Percentiles rank a stretch among this genome's conserved stretches.
Evolutionary conservation across 1,284 basidiomycete genomes (phyloP).

Genomic region (Melampsora americana): DNA sequence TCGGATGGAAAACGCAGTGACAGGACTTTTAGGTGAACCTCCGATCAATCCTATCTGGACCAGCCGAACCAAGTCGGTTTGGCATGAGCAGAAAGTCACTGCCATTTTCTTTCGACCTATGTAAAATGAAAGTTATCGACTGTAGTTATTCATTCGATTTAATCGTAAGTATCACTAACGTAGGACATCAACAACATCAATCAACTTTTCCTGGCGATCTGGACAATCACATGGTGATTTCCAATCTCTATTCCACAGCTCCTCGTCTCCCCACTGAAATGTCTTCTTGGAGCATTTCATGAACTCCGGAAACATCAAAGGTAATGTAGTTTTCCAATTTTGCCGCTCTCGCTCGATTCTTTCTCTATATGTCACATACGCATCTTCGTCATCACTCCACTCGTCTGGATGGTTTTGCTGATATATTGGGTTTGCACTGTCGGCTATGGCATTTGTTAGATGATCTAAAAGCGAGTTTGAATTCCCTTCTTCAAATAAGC

Average conservation of each 20-base stretch:
- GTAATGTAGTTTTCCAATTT: too few species aligned
- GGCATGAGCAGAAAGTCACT: neutral
- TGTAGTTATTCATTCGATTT: too few species aligned
- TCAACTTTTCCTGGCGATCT: neutral
- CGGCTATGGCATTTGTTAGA: too few species aligned
- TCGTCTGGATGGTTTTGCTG: too few species aligned
- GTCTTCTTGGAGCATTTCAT: neutral
- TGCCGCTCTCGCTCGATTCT: too few species aligned
- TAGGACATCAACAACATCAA: neutral
- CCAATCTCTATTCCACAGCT: neutral
- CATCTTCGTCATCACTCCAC: too few species aligned
- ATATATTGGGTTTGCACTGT: too few species aligned
- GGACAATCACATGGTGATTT: neutral
- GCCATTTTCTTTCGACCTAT: neutral
- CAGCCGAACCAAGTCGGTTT: neutral
- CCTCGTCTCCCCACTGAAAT: slow-evolving; percentile 7
- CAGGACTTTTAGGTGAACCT: neutral
- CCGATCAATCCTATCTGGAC: slow-evolving; percentile 13
- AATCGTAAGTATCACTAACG: neutral
- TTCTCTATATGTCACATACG: too few species aligned
- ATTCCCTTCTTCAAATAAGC: too few species aligned
- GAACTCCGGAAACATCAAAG: slow-evolving; percentile 1
- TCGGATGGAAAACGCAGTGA: slow-evolving; percentile 16
- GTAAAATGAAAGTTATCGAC: too few species aligned
- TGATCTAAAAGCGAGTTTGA: too few species aligned